phyloP scores from a whole-genome alignment of 306 rosid species.

The Begonia masoniana region DNA sequence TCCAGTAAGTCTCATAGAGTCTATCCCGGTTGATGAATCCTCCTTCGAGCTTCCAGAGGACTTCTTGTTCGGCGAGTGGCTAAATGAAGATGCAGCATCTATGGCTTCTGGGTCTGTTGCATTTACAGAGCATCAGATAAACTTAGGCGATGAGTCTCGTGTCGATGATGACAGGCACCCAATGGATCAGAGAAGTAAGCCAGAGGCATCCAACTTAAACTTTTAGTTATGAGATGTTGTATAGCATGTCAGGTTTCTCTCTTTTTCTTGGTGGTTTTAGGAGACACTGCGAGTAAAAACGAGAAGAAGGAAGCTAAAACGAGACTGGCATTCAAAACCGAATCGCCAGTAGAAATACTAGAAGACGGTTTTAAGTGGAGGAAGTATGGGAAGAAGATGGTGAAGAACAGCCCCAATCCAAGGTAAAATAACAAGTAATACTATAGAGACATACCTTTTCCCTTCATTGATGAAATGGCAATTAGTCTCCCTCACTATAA shows the following conservation, averaged over 20 bases:
- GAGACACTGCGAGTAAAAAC: too few species aligned
- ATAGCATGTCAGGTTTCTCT: too few species aligned
- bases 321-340: slow-evolving; percentile 57
- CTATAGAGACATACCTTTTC: too few species aligned
- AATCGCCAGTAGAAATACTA: slow-evolving; percentile 60
- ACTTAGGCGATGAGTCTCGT: slow-evolving; percentile 21
- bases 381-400: slow-evolving; percentile 92
- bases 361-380: slow-evolving; percentile 93
- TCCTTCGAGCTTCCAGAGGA: slow-evolving; percentile 26
- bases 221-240: too few species aligned
- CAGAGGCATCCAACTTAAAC: neutral
- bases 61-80: slow-evolving; percentile 38
- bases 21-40: too few species aligned
- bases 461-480: too few species aligned
- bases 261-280: too few species aligned
- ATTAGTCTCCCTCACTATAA: too few species aligned
- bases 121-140: slow-evolving; percentile 17
- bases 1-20: too few species aligned
- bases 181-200: slow-evolving; percentile 37
- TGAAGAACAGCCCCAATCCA: slow-evolving; percentile 86
- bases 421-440: slow-evolving; percentile 38
- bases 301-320: slow-evolving; percentile 27
- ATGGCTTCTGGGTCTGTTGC: slow-evolving; percentile 15
- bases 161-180: slow-evolving; percentile 21
- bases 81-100: slow-evolving; percentile 14